A percentile compares a stretch with the other conserved stretches of the same genome.
Conservation (phyloP, 2,329 filamentous ascomycete genomes). For the Coccinonectria pachysandricola region DNA sequence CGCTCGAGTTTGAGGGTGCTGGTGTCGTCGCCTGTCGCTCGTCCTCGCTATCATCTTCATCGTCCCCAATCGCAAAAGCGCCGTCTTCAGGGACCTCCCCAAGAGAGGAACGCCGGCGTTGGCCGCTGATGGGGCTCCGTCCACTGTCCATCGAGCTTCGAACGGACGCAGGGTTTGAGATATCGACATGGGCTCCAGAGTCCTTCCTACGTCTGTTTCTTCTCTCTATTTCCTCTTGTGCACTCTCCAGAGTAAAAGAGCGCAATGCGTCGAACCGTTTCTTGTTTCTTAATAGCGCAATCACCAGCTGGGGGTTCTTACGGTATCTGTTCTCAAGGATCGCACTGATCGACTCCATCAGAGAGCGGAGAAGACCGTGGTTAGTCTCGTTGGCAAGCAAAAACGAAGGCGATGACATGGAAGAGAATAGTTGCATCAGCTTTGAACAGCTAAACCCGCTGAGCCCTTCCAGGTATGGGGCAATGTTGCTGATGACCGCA, state of each 20-base stretch:
- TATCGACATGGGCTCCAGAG: slow-evolving; percentile 37
- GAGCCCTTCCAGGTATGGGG: slow-evolving; percentile 71
- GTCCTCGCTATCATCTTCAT: slow-evolving; percentile 54
- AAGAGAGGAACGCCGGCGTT: slow-evolving; percentile 16
- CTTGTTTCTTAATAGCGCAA: slow-evolving; percentile 66
- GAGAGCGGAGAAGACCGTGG: slow-evolving; percentile 65
- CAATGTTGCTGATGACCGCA: slow-evolving; percentile 87
- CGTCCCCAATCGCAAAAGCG: slow-evolving; percentile 82
- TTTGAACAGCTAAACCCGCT: slow-evolving; percentile 68
- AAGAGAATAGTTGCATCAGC: slow-evolving; percentile 76
- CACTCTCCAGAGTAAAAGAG: slow-evolving; percentile 83
- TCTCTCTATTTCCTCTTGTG: slow-evolving; percentile 81
- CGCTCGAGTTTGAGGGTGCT: slow-evolving; percentile 53
- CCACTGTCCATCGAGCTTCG: slow-evolving; percentile 59
- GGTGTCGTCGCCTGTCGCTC: slow-evolving; percentile 46
- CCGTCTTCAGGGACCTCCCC: slow-evolving; percentile 47
- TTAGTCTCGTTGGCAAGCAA: slow-evolving; percentile 88
- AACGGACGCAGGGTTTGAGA: slow-evolving; percentile 37
- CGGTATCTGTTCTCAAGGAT: slow-evolving; percentile 82
- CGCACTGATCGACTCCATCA: slow-evolving; percentile 82
- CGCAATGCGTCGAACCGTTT: slow-evolving; percentile 78
- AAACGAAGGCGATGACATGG: slow-evolving; percentile 90
- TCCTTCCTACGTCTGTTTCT: slow-evolving; percentile 63
- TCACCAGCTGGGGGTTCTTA: slow-evolving; percentile 72
- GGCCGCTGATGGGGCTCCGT: slow-evolving; percentile 42